Conservation (phyloP, 176 grass and related monocot genomes). For the Carex cristatella region DNA sequence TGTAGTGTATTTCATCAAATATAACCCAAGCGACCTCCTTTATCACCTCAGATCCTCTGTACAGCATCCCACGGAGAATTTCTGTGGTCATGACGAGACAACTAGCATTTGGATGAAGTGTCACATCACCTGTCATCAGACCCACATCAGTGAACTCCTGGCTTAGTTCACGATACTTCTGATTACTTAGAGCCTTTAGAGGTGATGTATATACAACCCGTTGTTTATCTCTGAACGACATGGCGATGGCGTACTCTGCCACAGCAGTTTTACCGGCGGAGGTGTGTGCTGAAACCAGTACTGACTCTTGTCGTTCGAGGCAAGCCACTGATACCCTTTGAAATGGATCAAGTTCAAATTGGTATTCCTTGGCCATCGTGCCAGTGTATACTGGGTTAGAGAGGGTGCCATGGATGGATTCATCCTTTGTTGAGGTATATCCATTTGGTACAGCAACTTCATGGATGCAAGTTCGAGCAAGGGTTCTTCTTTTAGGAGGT, state of each 20-base stretch:
- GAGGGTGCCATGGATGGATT: conserved; percentile 59
- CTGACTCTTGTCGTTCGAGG: conserved; percentile 79
- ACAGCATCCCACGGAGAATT: conserved; percentile 95
- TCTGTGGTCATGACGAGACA: conserved; percentile 98
- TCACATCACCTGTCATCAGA: conserved; percentile 93
- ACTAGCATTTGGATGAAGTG: conserved; percentile 76
- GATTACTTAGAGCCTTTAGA: conserved; percentile 91
- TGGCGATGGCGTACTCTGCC: conserved; percentile 88
- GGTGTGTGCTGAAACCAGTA: conserved; percentile 90
- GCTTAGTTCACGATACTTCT: conserved; percentile 93
- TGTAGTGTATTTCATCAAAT: conserved; percentile 99
- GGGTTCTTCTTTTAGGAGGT: conserved; percentile 54
- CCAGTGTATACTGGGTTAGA: conserved; percentile 49
- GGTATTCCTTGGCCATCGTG: conserved; percentile 91
- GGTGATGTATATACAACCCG: conserved; percentile 93
- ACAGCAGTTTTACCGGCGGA: conserved; percentile 91
- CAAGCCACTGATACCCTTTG: conserved; percentile 81
- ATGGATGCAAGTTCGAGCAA: conserved; percentile 72
- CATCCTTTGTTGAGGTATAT: conserved; percentile 49
- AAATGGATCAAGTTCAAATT: conserved; percentile 90
- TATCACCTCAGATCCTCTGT: conserved; percentile 93
- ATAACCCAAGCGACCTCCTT: conserved; percentile 99
- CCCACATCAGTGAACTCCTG: conserved; percentile 92
- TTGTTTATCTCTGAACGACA: conserved; percentile 96
- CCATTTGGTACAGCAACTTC: conserved; percentile 73